Evolutionary conservation across 2,329 filamentous ascomycete genomes (phyloP).

Genomic region (Monilinia polystroma): DNA sequence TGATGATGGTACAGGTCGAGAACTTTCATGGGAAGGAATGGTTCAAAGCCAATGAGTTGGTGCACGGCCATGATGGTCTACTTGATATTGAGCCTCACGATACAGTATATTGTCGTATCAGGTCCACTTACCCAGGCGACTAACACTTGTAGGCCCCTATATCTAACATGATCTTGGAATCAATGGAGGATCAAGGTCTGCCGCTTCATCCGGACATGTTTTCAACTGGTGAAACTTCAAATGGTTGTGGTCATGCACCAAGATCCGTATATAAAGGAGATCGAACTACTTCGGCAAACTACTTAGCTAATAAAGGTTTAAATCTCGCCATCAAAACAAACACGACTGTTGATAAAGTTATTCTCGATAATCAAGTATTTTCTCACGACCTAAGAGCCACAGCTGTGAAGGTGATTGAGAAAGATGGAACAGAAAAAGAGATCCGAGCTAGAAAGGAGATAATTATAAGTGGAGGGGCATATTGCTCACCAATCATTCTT

Average conservation of each 20-base stretch:
- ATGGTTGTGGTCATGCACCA: slow-evolving; percentile 56
- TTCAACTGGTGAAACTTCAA: slow-evolving; percentile 50
- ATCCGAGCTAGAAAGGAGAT: slow-evolving; percentile 49
- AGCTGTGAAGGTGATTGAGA: slow-evolving; percentile 47
- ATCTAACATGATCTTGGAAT: slow-evolving; percentile 54
- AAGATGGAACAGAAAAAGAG: slow-evolving; percentile 42
- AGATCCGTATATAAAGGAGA: slow-evolving; percentile 53
- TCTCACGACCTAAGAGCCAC: slow-evolving; percentile 45
- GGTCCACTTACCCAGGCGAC: not conserved
- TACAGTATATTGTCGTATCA: slow-evolving; percentile 42
- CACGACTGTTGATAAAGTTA: slow-evolving; percentile 52
- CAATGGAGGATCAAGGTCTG: slow-evolving; percentile 54
- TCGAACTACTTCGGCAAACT: slow-evolving; percentile 55
- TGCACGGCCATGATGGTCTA: slow-evolving; percentile 53
- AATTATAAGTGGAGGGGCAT: slow-evolving; percentile 49
- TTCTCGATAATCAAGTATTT: slow-evolving; percentile 44
- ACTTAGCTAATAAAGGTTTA: slow-evolving; percentile 44
- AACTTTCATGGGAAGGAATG: slow-evolving; percentile 58
- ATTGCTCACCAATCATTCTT: slow-evolving; percentile 49
- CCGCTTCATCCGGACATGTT: slow-evolving; percentile 61
- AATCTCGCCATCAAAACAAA: slow-evolving; percentile 47
- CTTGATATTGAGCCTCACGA: slow-evolving; percentile 58
- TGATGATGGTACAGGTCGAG: slow-evolving; percentile 46
- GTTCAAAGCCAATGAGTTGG: slow-evolving; percentile 50
- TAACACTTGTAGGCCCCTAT: slow-evolving; percentile 46